Evolutionary conservation across 306 rosid species (phyloP), one percentile per base, ranked within the genome.

Genomic region (Alnus rubra): DNA sequence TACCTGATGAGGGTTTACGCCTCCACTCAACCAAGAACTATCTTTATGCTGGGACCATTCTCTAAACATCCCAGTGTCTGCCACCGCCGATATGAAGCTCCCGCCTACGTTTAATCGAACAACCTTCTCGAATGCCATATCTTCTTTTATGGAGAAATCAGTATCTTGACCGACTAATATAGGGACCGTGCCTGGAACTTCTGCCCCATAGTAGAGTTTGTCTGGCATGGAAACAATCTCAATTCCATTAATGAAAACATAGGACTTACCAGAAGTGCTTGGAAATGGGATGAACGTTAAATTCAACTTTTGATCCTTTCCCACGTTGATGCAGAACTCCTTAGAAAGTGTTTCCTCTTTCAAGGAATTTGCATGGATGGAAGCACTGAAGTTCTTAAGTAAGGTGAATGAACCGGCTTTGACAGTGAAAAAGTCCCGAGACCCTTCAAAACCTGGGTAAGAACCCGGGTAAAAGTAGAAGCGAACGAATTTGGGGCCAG

Each of bases 181-280:
- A n/a, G 65, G 8, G n/a, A n/a, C 6, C n/a, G n/a, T n/a, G 59
- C 6, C 0, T 51, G 0, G 1, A 13, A 4, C 16, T 51, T 54
- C 59, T 12, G 19, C 10, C 31, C 33, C 31, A 63, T 63, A 63
- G 45, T 33, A 63, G 60, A 87, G 77, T 31, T 60, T n/a, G 52
- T 49, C 42, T 4, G 88, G 90, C 81, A 82, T 84, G 7, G 88
- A 84, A 78, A 87, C 84, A 55, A 87, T 74, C 78, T 86, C 87
- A 59, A 86, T 86, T 33, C 86, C 89, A 63, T 82, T 86, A 51
- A 82, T 78, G n/a, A 86, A 87, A 37, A 84, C 90, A 42, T 76
- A 87, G 64, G 77, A 63, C 0, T 7, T 33, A 2, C 56, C 79
- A 39, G 75, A 81, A 31, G 71, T n/a, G n/a, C n/a, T n/a, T n/a